phyloP scores from a whole-genome alignment of 1,139 yeast species.

The Debaryomyces coudertii region DNA sequence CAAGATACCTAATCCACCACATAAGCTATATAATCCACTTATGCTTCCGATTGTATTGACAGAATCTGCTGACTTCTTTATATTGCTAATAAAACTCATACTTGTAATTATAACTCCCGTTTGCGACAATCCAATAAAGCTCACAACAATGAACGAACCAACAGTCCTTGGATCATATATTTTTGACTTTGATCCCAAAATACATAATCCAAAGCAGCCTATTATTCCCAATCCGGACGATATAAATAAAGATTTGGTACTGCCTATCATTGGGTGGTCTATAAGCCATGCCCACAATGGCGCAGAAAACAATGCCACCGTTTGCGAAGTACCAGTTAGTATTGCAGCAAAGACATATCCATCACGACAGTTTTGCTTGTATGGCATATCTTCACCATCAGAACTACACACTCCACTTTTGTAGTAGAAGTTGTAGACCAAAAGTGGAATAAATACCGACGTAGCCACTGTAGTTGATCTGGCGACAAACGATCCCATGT shows the following conservation, averaged over 20 bases:
- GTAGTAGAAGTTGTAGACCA: slow-evolving; percentile 60
- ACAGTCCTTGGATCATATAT: slow-evolving; percentile 40
- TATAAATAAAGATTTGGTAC: slow-evolving; percentile 22
- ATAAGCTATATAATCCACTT: slow-evolving; percentile 67
- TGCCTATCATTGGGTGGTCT: slow-evolving; percentile 48
- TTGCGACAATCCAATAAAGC: slow-evolving; percentile 47
- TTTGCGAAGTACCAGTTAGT: slow-evolving; percentile 66
- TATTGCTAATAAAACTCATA: slow-evolving; percentile 44
- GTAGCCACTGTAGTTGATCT: slow-evolving; percentile 65
- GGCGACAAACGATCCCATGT: slow-evolving; percentile 64
- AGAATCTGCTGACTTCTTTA: slow-evolving; percentile 23
- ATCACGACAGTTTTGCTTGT: slow-evolving; percentile 54
- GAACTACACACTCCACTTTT: slow-evolving; percentile 50
- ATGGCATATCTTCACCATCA: slow-evolving; percentile 28
- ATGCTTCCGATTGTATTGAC: slow-evolving; percentile 54
- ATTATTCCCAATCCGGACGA: slow-evolving; percentile 47
- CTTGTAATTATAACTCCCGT: slow-evolving; percentile 61
- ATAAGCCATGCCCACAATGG: slow-evolving; percentile 65
- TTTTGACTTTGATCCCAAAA: slow-evolving; percentile 17
- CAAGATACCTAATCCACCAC: slow-evolving; percentile 73
- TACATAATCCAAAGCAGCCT: slow-evolving; percentile 39
- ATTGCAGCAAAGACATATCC: slow-evolving; percentile 70
- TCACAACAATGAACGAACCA: slow-evolving; percentile 33
- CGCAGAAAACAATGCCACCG: slow-evolving; percentile 58
- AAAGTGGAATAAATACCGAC: slow-evolving; percentile 64